Base-by-base conservation (phyloP, 805 yeast genomes). In the Kodamaea neixiangensis region DNA sequence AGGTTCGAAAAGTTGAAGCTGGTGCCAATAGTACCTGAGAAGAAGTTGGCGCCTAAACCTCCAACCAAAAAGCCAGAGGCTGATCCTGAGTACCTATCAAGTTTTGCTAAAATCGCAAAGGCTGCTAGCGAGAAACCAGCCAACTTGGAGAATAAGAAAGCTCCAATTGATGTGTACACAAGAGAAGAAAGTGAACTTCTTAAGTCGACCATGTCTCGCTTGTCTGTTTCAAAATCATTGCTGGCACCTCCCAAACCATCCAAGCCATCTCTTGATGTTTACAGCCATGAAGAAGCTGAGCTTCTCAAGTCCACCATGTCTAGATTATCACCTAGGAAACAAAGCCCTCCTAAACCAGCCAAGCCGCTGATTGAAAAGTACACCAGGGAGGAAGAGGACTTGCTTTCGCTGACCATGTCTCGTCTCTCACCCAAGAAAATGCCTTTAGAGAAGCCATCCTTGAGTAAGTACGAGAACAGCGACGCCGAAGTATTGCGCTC, bases 401-500 rank as follows among this genome's bases (percentile, higher is more conserved):
- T 57, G 5, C 52, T 57, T 18, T 39, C 46, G 14, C 44, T 37
- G 25, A 47, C 54, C 3, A 50, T 54, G 49, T 48, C 56, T 2
- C 52, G 48, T 7, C 52, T 20, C 19, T 43, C 47, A 18, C 47
- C 49, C 11, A 54, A 46, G 41, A 44, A 38, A 18, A 15, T 14
- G 14, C 57, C 59, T 3, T 38, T 54, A 13, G 51, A 51, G 34
- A 58, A 57, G 43, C 55, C 60, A 9, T 47, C 60, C 7, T 47
- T 59, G 38, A 53, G 53, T 7, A 54, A 53, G 14, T 67, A 63
- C 48, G 60, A 61, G 45, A 49, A 48, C 11, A 49, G 50, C 25
- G 72, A 69, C 37, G 48, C 63, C 4, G 62, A 63, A 43, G 47
- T 54, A 5, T 56, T 69, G 46, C 51, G 58, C 42, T 37, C 59